Base-by-base conservation (phyloP, 2,329 filamentous ascomycete species). In the Scopulariopsis brevicaulis region DNA sequence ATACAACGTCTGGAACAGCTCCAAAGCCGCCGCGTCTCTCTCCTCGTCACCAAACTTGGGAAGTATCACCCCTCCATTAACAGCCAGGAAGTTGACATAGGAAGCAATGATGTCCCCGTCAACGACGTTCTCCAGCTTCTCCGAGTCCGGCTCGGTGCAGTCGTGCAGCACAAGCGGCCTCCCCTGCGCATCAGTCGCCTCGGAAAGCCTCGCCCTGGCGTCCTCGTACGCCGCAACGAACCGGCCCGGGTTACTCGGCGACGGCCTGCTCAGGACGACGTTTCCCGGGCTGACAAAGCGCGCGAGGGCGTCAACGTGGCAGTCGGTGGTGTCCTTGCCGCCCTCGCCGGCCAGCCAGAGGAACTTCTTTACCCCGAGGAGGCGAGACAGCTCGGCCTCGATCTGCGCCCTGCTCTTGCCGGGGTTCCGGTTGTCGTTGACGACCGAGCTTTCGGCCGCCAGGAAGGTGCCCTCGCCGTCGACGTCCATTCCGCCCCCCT, bases 401-500 rank as follows among this genome's bases (percentile, higher is more conserved):
- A 67, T 52, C 0, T 65, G 58, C 14, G 56, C 1, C 5, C 61
- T 65, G 40, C 50, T 57, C 24, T 59, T 48, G 0, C 62, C 62
- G 0, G 63, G 64, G 46, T 69, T 69, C 8, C 67, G 61, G 52
- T 69, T 69, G 7, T 61, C 52, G 56, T 68, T 69, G 50, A 68
- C 18, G 8, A 69, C 62, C 1, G 64, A 63, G 53, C 66, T 69
- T 37, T 69, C 65, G 0, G 66, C 67, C 0, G 63, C 58, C 4
- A 69, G 25, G 1, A 69, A 59, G 4, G 67, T 68, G 1, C 67
- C 66, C 14, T 65, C 58, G 18, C 67, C 66, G 28, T 69, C 67
- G 5, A 65, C 60, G 22, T 68, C 67, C 4, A 69, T 58, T 0
- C 62, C 63, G 1, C 66, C 65, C 1, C 67, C 66, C 54, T 69